Evolutionary conservation across 441 rosid genomes (phyloP).

Genomic region (Omphalea diandra): DNA sequence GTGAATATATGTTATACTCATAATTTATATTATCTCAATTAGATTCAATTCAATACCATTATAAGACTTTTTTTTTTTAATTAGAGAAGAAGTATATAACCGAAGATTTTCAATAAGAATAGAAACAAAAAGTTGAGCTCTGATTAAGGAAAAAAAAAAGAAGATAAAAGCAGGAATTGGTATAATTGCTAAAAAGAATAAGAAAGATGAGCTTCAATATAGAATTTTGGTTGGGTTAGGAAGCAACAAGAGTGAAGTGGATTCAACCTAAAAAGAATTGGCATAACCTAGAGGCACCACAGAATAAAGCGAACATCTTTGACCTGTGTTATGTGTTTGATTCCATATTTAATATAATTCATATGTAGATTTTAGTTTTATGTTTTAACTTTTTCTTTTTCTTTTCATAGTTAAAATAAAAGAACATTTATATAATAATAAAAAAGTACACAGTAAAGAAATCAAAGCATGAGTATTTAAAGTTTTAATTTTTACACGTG

Average conservation of each 20-base stretch:
- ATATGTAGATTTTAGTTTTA: too few relatives aligned
- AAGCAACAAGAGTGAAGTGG: not conserved
- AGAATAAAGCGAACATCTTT: not conserved
- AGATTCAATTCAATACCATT: not conserved
- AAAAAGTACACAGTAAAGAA: too few relatives aligned
- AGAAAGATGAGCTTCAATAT: not conserved
- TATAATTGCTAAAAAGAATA: not conserved
- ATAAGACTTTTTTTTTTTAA: not conserved
- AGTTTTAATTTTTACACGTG: too few relatives aligned
- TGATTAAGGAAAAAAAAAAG: not conserved
- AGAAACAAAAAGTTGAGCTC: not conserved
- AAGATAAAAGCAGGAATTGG: not conserved
- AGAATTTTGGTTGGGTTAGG: constrained; percentile 3
- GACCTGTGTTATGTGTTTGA: too few relatives aligned
- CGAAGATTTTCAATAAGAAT: not conserved
- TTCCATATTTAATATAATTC: too few relatives aligned
- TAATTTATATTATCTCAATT: not conserved
- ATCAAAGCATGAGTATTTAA: too few relatives aligned
- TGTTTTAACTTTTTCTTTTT: too few relatives aligned
- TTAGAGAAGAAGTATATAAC: too few relatives aligned
- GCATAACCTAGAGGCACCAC: not conserved
- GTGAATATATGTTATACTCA: too few relatives aligned
- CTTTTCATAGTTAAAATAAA: too few relatives aligned
- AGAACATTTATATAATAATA: too few relatives aligned
- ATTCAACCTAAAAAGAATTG: not conserved